A percentile compares a stretch with the other conserved stretches of the same genome.
Conservation (phyloP, 2,329 filamentous ascomycete genomes). For the Onygenales sp. region DNA sequence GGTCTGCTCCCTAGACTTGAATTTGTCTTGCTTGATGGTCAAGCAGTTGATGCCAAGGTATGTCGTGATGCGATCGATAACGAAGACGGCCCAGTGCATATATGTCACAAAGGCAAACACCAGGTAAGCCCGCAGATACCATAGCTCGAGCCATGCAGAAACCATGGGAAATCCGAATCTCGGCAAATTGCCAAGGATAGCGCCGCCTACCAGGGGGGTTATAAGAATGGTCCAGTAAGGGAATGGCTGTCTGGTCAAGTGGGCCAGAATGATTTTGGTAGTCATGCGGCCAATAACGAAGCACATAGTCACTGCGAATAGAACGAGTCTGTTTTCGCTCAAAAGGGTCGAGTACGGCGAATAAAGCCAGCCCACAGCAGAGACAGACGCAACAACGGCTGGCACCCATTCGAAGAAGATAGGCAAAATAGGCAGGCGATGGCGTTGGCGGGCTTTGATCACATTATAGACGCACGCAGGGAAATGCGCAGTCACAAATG, state of each 20-base stretch:
- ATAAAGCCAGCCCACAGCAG: constrained; percentile 75
- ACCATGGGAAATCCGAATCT: constrained; percentile 61
- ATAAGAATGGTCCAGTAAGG: constrained; percentile 95
- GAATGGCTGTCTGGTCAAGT: constrained; percentile 86
- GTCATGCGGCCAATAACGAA: constrained; percentile 98
- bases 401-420: constrained; percentile 92
- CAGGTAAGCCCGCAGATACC: constrained; percentile 79
- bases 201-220: constrained; percentile 75
- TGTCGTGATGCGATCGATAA: constrained; percentile 82
- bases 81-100: constrained; percentile 83
- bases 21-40: constrained; percentile 54
- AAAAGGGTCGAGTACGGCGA: constrained; percentile 79
- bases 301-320: constrained; percentile 90
- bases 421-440: constrained; percentile 65
- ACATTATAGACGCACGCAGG: constrained; percentile 89
- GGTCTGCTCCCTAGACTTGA: constrained; percentile 23
- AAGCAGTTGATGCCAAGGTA: constrained; percentile 92
- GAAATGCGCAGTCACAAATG: constrained; percentile 64
- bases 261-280: constrained; percentile 96
- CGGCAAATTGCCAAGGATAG: constrained; percentile 73
- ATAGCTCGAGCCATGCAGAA: constrained; percentile 57
- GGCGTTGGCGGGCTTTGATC: constrained; percentile 59
- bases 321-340: constrained; percentile 73
- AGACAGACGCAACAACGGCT: constrained; percentile 69
- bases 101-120: constrained; percentile 77